Conservation (phyloP, 176 grass and related monocot species). For the Zoysia japonica region DNA sequence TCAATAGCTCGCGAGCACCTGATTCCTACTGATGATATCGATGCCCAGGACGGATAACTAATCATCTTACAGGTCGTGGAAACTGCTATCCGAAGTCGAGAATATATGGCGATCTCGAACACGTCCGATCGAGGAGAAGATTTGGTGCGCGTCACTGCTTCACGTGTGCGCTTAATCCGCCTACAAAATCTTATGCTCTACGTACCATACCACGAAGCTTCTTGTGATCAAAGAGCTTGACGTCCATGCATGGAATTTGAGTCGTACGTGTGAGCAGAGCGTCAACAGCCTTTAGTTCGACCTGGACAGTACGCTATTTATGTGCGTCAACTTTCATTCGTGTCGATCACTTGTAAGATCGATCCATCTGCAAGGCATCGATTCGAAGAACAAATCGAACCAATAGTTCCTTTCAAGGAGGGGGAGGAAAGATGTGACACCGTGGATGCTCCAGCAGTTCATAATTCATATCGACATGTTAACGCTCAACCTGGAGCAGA, state of each 20-base stretch:
- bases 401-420: not conserved
- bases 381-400: not conserved
- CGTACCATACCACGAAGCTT: conserved; percentile 1
- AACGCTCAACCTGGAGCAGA: not conserved
- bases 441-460: too few species aligned
- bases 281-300: not conserved
- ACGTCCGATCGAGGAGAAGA: not conserved
- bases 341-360: not conserved
- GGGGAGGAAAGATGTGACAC: too few species aligned
- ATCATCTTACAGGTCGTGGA: not conserved
- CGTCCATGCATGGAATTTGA: not conserved
- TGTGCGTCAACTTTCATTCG: not conserved
- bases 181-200: not conserved
- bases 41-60: not conserved
- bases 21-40: conserved; percentile 30
- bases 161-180: conserved; percentile 19
- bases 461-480: too few species aligned
- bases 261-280: not conserved
- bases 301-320: not conserved
- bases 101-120: conserved; percentile 33
- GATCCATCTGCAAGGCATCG: not conserved
- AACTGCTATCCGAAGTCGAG: not conserved
- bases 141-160: conserved; percentile 5
- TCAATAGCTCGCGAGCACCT: not conserved
- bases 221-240: not conserved